Percentiles rank a stretch among this genome's conserved stretches.
These are phyloP conservation scores for Trichoderma endophyticum DNA, from an alignment of 2,329 filamentous ascomycete species.

Conservation along the genomic window DNA sequence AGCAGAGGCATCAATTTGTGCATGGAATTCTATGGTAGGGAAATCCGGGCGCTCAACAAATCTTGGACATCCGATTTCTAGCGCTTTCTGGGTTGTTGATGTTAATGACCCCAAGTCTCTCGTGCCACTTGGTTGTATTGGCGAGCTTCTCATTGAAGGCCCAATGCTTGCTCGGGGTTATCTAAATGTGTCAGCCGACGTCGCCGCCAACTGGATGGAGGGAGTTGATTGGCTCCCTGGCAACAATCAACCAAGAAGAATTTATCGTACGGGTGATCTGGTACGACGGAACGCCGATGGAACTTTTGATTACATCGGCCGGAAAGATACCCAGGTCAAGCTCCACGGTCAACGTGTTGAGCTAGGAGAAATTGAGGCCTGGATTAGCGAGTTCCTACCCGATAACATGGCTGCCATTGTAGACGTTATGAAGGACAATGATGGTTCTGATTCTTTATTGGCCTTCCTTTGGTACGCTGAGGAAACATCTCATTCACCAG, in stretches of 20 bases:
- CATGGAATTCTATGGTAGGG: conserved; percentile 7
- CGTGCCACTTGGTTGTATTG: conserved; percentile 21
- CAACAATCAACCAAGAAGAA: neutral
- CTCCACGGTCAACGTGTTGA: conserved; percentile 11
- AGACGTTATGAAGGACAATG: neutral
- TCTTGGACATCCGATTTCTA: conserved; percentile 14
- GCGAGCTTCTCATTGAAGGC: conserved; percentile 25
- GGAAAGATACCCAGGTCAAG: conserved; percentile 12
- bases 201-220: conserved; percentile 8
- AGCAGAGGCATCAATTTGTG: conserved; percentile 13
- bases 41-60: conserved; percentile 11
- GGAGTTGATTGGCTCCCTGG: neutral
- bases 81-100: conserved; percentile 22
- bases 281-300: neutral
- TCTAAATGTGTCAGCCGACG: conserved; percentile 3
- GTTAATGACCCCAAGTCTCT: conserved; percentile 19
- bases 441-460: neutral
- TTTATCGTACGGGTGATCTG: conserved; percentile 1
- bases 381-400: neutral
- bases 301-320: conserved; percentile 3
- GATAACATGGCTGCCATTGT: neutral
- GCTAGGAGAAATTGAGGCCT: conserved; percentile 15
- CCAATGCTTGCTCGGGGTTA: conserved; percentile 23
- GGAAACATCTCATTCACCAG: neutral
- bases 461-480: neutral